Conservation (phyloP, 441 rosid species). For the Metrosideros polymorpha region DNA sequence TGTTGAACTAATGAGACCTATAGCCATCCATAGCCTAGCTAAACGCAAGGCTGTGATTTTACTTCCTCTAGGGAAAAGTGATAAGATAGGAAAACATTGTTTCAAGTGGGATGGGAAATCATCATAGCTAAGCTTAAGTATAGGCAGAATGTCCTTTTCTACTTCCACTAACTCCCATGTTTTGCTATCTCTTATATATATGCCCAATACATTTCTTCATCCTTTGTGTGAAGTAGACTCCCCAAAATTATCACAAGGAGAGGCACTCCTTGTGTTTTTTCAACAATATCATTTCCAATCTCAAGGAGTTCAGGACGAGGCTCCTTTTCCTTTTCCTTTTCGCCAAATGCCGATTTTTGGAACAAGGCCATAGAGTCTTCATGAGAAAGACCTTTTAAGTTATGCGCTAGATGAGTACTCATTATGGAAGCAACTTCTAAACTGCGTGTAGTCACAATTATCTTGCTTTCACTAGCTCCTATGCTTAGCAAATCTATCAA, state of each 20-base stretch:
- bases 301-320: neutral
- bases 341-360: rapidly evolving
- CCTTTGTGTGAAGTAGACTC: rapidly evolving
- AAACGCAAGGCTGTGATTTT: rapidly evolving
- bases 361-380: neutral
- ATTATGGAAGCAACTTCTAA: neutral
- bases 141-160: neutral
- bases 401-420: rapidly evolving
- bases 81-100: neutral
- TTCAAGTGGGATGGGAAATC: neutral
- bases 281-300: neutral
- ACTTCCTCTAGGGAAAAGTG: neutral
- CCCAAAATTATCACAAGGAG: neutral
- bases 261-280: neutral
- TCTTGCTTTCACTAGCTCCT: neutral
- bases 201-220: neutral
- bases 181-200: neutral
- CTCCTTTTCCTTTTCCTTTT: neutral
- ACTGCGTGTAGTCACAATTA: neutral
- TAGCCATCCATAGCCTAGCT: neutral
- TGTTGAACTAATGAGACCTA: neutral
- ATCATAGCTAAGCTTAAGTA: neutral
- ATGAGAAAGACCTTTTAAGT: neutral
- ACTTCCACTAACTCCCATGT: neutral
- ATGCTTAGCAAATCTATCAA: neutral